Percentiles rank a stretch among this genome's conserved stretches.
These are phyloP conservation scores for Lentinus polychrous DNA, from an alignment of 1,284 basidiomycete species.

Conservation along the genomic window DNA sequence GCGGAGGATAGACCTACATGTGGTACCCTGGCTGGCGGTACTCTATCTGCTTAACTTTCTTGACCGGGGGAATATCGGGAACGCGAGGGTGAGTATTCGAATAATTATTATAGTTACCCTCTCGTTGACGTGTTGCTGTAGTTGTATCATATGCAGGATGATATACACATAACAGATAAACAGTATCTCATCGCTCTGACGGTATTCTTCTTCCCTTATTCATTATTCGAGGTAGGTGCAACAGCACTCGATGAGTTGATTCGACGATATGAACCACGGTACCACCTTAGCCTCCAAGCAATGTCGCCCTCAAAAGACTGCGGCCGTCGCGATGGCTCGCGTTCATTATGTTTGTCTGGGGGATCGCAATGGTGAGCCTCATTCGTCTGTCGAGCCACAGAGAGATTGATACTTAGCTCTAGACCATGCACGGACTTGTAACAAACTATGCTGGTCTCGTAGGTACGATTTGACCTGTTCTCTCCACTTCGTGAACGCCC, in stretches of 20 bases:
- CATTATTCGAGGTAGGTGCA: slow-evolving; percentile 45
- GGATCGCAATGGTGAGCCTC: slow-evolving; percentile 22
- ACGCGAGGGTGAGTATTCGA: slow-evolving; percentile 49
- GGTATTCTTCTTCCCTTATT: slow-evolving; percentile 59
- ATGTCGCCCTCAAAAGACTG: slow-evolving; percentile 31
- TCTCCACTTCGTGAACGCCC: neutral
- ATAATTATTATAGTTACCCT: neutral
- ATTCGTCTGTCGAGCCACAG: neutral
- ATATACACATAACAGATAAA: slow-evolving; percentile 51
- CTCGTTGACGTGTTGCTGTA: slow-evolving; percentile 18
- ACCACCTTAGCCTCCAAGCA: slow-evolving; percentile 26
- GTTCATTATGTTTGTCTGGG: slow-evolving; percentile 28
- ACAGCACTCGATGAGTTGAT: neutral
- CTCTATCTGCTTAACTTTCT: slow-evolving; percentile 73
- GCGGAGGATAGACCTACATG: slow-evolving; percentile 56
- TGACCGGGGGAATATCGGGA: slow-evolving; percentile 78
- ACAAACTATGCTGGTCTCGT: slow-evolving; percentile 26
- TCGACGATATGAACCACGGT: neutral
- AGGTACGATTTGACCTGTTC: slow-evolving; percentile 14
- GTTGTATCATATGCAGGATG: slow-evolving; percentile 50
- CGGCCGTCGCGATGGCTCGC: slow-evolving; percentile 34
- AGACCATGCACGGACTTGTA: slow-evolving; percentile 27
- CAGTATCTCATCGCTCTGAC: slow-evolving; percentile 66
- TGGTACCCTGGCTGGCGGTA: slow-evolving; percentile 65
- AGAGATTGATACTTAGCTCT: neutral